Evolutionary conservation across 2,329 filamentous ascomycete genomes (phyloP).

Genomic region (Knoxdaviesia proteae): DNA sequence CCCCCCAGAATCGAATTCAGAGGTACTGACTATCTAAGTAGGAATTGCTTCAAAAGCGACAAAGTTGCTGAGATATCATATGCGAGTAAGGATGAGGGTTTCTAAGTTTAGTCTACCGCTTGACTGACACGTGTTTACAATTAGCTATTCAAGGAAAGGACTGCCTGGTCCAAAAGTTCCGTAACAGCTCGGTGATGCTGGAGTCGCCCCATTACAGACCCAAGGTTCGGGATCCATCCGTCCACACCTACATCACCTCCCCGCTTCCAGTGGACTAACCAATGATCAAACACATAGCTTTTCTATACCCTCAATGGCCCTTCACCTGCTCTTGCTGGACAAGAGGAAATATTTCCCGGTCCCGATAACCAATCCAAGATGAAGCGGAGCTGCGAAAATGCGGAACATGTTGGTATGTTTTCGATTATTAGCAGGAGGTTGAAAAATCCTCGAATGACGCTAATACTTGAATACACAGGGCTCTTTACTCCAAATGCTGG

Average conservation of each 20-base stretch:
- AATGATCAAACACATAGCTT: conserved; percentile 14
- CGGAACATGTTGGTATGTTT: conserved; percentile 50
- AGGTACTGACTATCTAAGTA: conserved; percentile 11
- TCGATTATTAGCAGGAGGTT: not conserved
- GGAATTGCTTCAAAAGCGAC: conserved; percentile 64
- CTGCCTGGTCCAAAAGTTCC: conserved; percentile 81
- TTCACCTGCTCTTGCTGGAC: conserved; percentile 34
- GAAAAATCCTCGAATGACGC: not conserved
- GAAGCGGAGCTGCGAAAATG: conserved; percentile 71
- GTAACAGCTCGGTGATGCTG: conserved; percentile 90
- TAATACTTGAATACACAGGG: conserved; percentile 20
- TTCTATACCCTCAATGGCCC: conserved; percentile 30
- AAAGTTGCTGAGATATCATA: conserved; percentile 86
- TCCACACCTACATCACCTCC: not conserved
- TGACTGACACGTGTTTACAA: conserved; percentile 5
- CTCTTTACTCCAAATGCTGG: conserved; percentile 64
- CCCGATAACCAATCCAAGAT: conserved; percentile 77
- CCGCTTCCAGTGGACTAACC: conserved; percentile 1
- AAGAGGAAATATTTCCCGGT: conserved; percentile 54
- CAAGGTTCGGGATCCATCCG: conserved; percentile 34
- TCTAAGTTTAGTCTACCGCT: not conserved
- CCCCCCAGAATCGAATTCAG: too few species aligned
- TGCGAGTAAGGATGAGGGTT: conserved; percentile 45
- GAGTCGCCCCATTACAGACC: conserved; percentile 66
- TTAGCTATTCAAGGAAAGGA: conserved; percentile 79